These are phyloP conservation scores for Nemania serpens DNA, from an alignment of 2,329 filamentous ascomycete species.

Conservation along the genomic window DNA sequence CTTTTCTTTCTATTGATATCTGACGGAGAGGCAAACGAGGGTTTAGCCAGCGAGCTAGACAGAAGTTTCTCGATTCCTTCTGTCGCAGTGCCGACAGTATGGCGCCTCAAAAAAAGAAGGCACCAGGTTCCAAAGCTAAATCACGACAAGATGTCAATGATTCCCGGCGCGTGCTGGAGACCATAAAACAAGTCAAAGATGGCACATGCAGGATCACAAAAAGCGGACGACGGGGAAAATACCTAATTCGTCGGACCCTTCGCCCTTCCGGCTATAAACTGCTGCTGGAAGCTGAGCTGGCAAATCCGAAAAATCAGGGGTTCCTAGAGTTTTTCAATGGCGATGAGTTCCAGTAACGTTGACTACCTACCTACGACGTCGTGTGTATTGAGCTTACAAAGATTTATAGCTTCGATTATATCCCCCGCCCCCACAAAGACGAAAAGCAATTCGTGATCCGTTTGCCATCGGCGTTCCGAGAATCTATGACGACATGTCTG, in stretches of 20 bases:
- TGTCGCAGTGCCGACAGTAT: slow-evolving; percentile 1
- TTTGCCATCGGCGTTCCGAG: slow-evolving; percentile 5
- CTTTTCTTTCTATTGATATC: neutral
- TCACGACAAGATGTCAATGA: slow-evolving; percentile 1
- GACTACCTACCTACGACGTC: no score
- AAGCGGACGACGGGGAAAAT: slow-evolving; percentile 5
- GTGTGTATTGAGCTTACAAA: neutral
- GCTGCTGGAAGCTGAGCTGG: slow-evolving; percentile 4
- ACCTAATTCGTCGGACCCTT: slow-evolving; percentile 9
- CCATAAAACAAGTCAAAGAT: slow-evolving; percentile 10
- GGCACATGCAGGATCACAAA: slow-evolving; percentile 5
- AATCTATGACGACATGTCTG: neutral
- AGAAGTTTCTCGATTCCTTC: slow-evolving; percentile 5
- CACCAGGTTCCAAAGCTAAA: slow-evolving; percentile 1
- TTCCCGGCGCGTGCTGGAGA: slow-evolving; percentile 8
- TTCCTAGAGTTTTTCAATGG: neutral
- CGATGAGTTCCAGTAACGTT: slow-evolving; percentile 3
- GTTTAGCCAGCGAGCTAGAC: neutral
- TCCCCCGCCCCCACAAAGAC: slow-evolving; percentile 7
- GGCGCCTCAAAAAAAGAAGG: neutral
- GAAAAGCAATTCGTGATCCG: slow-evolving; percentile 19
- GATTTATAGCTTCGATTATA: slow-evolving; percentile 11
- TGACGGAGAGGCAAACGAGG: neutral
- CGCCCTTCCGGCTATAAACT: slow-evolving; percentile 10
- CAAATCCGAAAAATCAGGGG: slow-evolving; percentile 2